A percentile compares a stretch with the other conserved stretches of the same genome.
Evolutionary conservation across 2,329 filamentous ascomycete species (phyloP).

Genomic region (Cadophora malorum): DNA sequence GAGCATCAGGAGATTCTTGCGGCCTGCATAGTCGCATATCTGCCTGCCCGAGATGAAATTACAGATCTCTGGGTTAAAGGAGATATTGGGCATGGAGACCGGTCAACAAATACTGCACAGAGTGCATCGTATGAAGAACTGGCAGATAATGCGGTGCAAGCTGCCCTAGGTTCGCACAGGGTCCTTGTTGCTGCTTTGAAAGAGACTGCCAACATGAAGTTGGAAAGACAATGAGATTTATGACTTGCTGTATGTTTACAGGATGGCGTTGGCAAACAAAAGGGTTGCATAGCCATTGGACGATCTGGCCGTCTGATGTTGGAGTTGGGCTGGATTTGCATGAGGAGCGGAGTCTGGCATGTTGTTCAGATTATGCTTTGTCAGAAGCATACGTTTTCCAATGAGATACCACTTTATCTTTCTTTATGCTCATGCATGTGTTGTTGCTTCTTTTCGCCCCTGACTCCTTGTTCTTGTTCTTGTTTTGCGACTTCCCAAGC

Average conservation of each 20-base stretch:
- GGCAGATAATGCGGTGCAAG: slow-evolving; percentile 68
- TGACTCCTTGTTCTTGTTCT: not conserved
- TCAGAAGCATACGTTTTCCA: slow-evolving; percentile 15
- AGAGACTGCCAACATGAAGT: slow-evolving; percentile 56
- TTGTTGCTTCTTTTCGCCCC: not conserved
- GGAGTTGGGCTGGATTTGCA: slow-evolving; percentile 28
- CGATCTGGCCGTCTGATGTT: slow-evolving; percentile 19
- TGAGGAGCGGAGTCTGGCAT: slow-evolving; percentile 21
- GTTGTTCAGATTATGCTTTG: slow-evolving; percentile 16
- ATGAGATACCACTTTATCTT: slow-evolving; percentile 16
- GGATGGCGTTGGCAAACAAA: slow-evolving; percentile 26
- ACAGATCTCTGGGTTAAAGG: slow-evolving; percentile 96
- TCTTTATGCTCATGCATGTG: not conserved
- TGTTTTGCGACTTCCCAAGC: not conserved
- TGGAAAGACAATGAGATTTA: slow-evolving; percentile 36
- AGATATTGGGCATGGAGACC: slow-evolving; percentile 50
- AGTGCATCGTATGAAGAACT: slow-evolving; percentile 57
- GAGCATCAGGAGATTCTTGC: slow-evolving; percentile 81
- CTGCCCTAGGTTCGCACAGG: slow-evolving; percentile 62
- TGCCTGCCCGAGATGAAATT: slow-evolving; percentile 86
- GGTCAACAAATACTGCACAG: slow-evolving; percentile 44
- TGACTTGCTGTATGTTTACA: slow-evolving; percentile 14
- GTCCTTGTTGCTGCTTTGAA: slow-evolving; percentile 67
- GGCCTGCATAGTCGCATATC: slow-evolving; percentile 88
- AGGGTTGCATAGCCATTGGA: slow-evolving; percentile 26